Base-by-base conservation (phyloP, 2,329 filamentous ascomycete genomes). In the Lachnellula hyalina region DNA sequence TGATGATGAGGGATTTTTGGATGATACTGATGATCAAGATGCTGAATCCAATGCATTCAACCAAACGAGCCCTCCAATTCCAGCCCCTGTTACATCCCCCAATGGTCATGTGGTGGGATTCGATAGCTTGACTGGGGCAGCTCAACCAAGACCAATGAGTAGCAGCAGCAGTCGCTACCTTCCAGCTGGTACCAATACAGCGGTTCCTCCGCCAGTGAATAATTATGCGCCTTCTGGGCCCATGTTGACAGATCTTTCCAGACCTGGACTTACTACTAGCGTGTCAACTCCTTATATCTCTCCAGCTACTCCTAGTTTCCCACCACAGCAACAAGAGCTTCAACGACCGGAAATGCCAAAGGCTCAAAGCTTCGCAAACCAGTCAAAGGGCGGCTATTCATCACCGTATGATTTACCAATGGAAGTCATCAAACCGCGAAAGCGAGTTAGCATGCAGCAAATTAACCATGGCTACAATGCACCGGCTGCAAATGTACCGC, bases 401-500 rank as follows among this genome's bases (percentile, higher is more conserved):
- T 97, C 93, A 19, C 94, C 94, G 0, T 99, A 96, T 65, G 95
- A 99, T 73, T 77, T 99, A 19, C 94, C 94, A 4, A 89, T 94
- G 72, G 93, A 96, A 52, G 81, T 99, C 32, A 81, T 87, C 28
- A 87, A 87, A 63, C 84, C 78, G 25, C 87, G 65, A 78, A 86
- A 87, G 75, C 77, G 86, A 51, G 70, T 76, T 5, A 84, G 80
- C 65, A 77, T 80, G 64, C 82, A 82, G 44, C 61, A 66, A 51
- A 61, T 67, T 57, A 62, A 59, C 45, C 56, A 57, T 47, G 54
- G 57, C 38, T 59, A 57, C 51, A 63, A 59, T 72, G 44, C 51
- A 46, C 34, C 60, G 49, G 53, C 60, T 23, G 46, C 55, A 35
- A 40, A 23, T 47, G 36, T 49, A 28, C 57, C 66, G 40, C 67